Conservation (phyloP, 2,329 filamentous ascomycete genomes). For the Calonectria hongkongensis region DNA sequence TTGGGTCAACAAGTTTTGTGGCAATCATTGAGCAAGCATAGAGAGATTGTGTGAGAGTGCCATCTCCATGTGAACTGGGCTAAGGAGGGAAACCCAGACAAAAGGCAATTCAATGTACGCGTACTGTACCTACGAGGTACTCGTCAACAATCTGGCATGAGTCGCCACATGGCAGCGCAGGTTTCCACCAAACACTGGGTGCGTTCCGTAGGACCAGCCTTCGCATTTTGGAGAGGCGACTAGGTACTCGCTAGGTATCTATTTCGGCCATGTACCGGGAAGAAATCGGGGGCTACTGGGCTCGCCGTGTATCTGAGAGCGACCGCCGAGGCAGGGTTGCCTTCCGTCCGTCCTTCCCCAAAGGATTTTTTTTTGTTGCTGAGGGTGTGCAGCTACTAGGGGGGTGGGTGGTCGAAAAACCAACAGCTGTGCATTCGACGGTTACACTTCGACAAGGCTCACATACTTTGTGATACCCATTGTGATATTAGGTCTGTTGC, state of each 20-base stretch:
- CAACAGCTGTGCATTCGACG: conserved; percentile 38
- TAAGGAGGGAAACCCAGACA: not conserved
- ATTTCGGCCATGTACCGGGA: conserved; percentile 45
- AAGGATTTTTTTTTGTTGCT: conserved; percentile 51
- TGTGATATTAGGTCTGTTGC: conserved; percentile 20
- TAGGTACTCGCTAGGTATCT: conserved; percentile 38
- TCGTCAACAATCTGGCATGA: not conserved
- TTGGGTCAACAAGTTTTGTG: conserved; percentile 5
- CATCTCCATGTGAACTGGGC: conserved; percentile 12
- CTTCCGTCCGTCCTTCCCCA: conserved; percentile 53
- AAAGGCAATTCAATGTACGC: conserved; percentile 23
- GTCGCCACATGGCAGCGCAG: conserved; percentile 18
- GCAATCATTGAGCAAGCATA: not conserved
- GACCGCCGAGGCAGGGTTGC: conserved; percentile 13
- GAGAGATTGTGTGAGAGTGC: not conserved
- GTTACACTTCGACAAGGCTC: conserved; percentile 30
- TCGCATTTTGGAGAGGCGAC: conserved; percentile 22
- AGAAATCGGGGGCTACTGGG: conserved; percentile 43
- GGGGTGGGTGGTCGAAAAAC: conserved; percentile 43
- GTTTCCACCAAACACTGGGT: not conserved
- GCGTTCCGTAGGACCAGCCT: conserved; percentile 30
- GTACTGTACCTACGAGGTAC: conserved; percentile 30
- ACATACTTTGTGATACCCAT: conserved; percentile 9
- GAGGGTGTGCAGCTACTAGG: conserved; percentile 41
- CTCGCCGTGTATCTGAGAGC: conserved; percentile 18